A percentile compares a stretch with the other conserved stretches of the same genome.
Evolutionary conservation across 345 rosid genomes (phyloP).

Genomic region (Kernera saxatilis): DNA sequence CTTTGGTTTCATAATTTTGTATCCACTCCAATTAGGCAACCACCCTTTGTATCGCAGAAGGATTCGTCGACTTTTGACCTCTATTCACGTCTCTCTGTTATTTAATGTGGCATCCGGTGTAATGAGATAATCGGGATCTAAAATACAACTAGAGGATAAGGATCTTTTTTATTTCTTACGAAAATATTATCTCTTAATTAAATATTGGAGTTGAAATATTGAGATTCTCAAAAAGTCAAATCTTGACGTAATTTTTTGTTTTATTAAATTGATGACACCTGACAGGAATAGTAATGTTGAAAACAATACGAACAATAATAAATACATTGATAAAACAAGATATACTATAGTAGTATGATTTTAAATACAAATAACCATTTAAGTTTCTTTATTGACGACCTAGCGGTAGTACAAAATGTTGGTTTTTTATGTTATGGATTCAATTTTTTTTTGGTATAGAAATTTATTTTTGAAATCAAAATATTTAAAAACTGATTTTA

Average conservation of each 20-base stretch:
- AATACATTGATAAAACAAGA: neutral
- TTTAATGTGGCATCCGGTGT: neutral
- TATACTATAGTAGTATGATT: too few species aligned
- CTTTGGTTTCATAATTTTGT: too few species aligned
- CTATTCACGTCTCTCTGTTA: neutral
- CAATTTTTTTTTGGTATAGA: too few species aligned
- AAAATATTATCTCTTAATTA: neutral
- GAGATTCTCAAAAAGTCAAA: constrained; percentile 20
- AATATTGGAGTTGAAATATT: neutral
- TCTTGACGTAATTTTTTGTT: constrained; percentile 1
- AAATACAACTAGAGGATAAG: neutral
- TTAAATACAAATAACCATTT: too few species aligned
- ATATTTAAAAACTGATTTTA: too few species aligned
- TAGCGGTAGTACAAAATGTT: too few species aligned
- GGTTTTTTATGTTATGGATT: too few species aligned
- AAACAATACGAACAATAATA: constrained; percentile 9
- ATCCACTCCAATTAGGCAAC: too few species aligned
- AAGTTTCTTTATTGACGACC: too few species aligned
- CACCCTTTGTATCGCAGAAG: neutral
- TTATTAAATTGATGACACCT: neutral
- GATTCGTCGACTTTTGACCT: neutral
- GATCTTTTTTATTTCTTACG: neutral
- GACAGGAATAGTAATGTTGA: constrained; percentile 11
- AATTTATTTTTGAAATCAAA: too few species aligned
- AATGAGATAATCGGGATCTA: constrained; percentile 10